Percentiles rank a stretch among this genome's conserved stretches.
Evolutionary conservation across 345 rosid genomes (phyloP).

Genomic region (Aquilaria malaccensis): DNA sequence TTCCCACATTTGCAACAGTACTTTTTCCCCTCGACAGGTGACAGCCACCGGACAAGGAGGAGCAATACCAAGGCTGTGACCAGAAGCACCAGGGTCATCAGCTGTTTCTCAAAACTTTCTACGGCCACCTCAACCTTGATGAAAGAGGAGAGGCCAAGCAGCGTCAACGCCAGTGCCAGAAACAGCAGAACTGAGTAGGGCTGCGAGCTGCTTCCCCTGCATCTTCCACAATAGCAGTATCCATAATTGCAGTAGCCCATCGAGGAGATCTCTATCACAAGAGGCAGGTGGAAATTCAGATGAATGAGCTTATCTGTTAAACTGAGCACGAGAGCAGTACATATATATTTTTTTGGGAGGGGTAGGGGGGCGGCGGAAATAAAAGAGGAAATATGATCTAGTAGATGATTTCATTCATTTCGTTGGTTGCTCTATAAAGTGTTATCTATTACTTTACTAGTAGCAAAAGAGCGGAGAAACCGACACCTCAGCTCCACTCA

Average conservation of each 20-base stretch:
- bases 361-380: too few relatives aligned
- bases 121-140: constrained; percentile 25
- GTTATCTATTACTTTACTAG: too few relatives aligned
- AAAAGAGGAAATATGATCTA: too few relatives aligned
- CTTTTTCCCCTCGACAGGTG: constrained; percentile 17
- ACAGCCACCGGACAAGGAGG: constrained; percentile 26
- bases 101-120: constrained; percentile 18
- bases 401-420: too few relatives aligned
- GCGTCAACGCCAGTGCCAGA: constrained; percentile 30
- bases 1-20: constrained; percentile 30
- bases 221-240: constrained; percentile 35
- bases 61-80: constrained; percentile 21
- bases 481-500: too few relatives aligned
- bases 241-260: constrained; percentile 17
- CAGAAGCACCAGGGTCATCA: constrained; percentile 38
- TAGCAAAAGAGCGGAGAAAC: too few relatives aligned
- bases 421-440: too few relatives aligned
- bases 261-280: not conserved
- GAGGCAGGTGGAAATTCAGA: too few relatives aligned
- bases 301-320: too few relatives aligned
- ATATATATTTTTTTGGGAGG: too few relatives aligned
- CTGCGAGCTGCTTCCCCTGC: constrained; percentile 16
- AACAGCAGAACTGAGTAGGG: constrained; percentile 38
- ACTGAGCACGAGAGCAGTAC: too few relatives aligned
- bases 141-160: constrained; percentile 33